These are phyloP conservation scores for Fraxinus excelsior DNA, from an alignment of 257 asterid genomes.

Conservation along the genomic window DNA sequence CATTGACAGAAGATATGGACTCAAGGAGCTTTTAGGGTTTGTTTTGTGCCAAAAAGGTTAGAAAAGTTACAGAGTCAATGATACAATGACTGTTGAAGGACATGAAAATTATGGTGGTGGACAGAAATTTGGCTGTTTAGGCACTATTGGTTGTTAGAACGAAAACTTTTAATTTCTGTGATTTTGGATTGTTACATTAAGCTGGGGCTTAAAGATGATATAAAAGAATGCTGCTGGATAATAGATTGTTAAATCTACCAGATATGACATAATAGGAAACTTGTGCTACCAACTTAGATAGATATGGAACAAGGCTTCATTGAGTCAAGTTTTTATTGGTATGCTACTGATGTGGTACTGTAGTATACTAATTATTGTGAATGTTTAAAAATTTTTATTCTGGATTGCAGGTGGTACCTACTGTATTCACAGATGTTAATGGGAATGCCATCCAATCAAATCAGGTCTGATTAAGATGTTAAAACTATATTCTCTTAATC, in stretches of 20 bases:
- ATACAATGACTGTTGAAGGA: background rate
- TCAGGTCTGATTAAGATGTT: slow-evolving; percentile 53
- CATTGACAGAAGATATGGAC: background rate
- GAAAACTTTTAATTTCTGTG: background rate
- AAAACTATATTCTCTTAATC: background rate
- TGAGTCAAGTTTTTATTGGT: background rate
- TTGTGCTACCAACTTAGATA: background rate
- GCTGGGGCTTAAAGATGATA: background rate
- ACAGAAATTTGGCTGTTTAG: background rate
- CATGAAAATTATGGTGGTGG: background rate
- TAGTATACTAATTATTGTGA: background rate
- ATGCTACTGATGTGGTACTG: background rate
- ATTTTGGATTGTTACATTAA: background rate
- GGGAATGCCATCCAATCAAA: slow-evolving; percentile 85
- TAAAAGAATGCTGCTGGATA: background rate
- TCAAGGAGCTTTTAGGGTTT: background rate
- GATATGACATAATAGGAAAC: background rate
- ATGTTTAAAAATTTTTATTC: slow-evolving; percentile 11
- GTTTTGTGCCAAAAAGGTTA: background rate
- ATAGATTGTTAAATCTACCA: background rate
- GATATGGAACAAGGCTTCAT: background rate
- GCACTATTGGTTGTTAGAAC: background rate
- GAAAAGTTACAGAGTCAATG: background rate
- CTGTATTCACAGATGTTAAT: slow-evolving; percentile 77
- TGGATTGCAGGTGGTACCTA: slow-evolving; percentile 90